These are phyloP conservation scores for Hondaea fermentalgiana DNA, from an alignment of 108 stramenopile genomes.

Conservation along the genomic window DNA sequence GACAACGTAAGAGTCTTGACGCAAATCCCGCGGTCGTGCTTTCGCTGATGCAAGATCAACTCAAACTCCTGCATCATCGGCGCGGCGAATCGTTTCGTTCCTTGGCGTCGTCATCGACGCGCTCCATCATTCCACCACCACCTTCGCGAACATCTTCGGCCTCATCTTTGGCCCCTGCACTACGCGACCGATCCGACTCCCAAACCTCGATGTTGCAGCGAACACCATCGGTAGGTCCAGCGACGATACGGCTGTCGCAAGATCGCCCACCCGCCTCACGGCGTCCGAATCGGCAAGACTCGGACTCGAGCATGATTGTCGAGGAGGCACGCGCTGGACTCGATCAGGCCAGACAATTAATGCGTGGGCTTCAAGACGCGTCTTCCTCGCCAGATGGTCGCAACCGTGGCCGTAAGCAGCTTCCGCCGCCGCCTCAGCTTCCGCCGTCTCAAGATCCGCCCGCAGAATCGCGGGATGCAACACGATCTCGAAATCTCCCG, in stretches of 20 bases:
- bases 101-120: neutral
- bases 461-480: neutral
- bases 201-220: neutral
- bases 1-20: neutral
- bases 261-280: neutral
- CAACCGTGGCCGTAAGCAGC: neutral
- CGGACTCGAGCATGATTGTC: neutral
- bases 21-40: neutral
- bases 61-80: neutral
- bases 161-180: neutral
- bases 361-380: neutral
- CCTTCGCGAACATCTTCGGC: neutral
- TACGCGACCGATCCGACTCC: neutral
- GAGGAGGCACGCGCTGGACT: neutral
- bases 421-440: neutral
- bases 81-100: neutral
- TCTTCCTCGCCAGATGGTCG: neutral
- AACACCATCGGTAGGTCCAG: neutral
- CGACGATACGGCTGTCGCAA: neutral
- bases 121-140: neutral
- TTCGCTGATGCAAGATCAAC: neutral
- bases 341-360: neutral
- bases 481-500: neutral
- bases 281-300: neutral
- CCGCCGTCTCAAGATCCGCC: neutral